Evolutionary conservation across 176 grass and related monocot genomes (phyloP).

Genomic region (barley (Hordeum vulgare)): MorexV3_pseudomolecules_assembly NC_058522.1:534803433-534803932

Average conservation of each 20-base stretch:
- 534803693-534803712: neutral
- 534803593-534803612: neutral
- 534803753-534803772: neutral
- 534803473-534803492: neutral
- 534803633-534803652: neutral
- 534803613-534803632: conserved; percentile 18
- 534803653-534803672: neutral
- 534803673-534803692: neutral
- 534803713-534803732: neutral
- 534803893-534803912: neutral
- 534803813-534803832: neutral
- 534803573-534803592: conserved; percentile 33
- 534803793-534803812: neutral
- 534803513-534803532: neutral
- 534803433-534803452: neutral
- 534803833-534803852: neutral
- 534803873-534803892: neutral
- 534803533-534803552: neutral
- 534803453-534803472: neutral
- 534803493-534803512: neutral
- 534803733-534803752: neutral
- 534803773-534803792: neutral
- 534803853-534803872: neutral
- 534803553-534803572: neutral
- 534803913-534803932: neutral